phyloP scores from a whole-genome alignment of 371 early-diverging fungal species.

The Conidiobolus incongruus region DNA sequence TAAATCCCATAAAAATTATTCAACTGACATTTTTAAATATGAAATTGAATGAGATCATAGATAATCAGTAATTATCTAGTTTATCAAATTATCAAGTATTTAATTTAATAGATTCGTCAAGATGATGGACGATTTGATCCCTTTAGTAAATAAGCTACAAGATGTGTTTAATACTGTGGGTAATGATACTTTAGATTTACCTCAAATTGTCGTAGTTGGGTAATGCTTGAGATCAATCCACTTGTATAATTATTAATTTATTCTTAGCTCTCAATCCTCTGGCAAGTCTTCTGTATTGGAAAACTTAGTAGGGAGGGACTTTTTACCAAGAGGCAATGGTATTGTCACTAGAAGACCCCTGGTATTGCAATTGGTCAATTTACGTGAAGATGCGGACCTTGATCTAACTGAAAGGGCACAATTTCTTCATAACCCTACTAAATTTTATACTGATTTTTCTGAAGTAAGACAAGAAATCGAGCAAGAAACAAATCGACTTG shows the following conservation, averaged over 20 bases:
- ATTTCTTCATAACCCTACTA: slow-evolving; percentile 50
- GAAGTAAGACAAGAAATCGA: slow-evolving; percentile 78
- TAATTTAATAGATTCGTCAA: neutral
- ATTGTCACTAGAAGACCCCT: slow-evolving; percentile 85
- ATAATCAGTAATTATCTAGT: too few relatives aligned
- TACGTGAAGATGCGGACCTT: slow-evolving; percentile 13
- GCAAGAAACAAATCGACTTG: slow-evolving; percentile 64
- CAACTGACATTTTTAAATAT: too few relatives aligned
- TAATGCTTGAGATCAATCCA: slow-evolving; percentile 14
- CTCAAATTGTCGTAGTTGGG: slow-evolving; percentile 74
- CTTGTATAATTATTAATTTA: neutral
- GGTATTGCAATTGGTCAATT: slow-evolving; percentile 66
- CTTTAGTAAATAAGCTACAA: slow-evolving; percentile 74
- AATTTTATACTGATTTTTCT: slow-evolving; percentile 53
- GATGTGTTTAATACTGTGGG: slow-evolving; percentile 74
- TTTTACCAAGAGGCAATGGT: slow-evolving; percentile 77
- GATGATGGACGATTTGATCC: slow-evolving; percentile 59
- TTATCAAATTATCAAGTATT: too few relatives aligned
- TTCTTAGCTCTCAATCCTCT: slow-evolving; percentile 50
- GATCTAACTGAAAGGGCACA: slow-evolving; percentile 32
- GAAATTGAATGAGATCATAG: too few relatives aligned
- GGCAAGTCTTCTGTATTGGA: slow-evolving; percentile 88
- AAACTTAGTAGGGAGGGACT: slow-evolving; percentile 74
- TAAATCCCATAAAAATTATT: too few relatives aligned
- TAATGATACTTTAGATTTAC: slow-evolving; percentile 64